phyloP scores from a whole-genome alignment of 179 eudicot genomes.

The Silene coronaria region DNA sequence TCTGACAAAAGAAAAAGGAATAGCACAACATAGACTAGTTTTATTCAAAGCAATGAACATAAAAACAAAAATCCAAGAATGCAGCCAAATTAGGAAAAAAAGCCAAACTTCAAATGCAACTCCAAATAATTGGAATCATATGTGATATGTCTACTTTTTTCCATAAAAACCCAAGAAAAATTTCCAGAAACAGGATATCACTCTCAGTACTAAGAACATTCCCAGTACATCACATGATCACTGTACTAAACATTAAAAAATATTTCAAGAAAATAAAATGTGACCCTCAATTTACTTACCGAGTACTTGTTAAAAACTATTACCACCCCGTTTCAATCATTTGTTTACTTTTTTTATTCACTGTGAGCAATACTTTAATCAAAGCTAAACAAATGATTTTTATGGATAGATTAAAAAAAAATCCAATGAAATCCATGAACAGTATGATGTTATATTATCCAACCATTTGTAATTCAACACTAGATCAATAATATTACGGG shows the following conservation, averaged over 20 bases:
- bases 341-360: too few relatives aligned
- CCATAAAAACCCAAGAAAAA: neutral
- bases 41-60: constrained; percentile 7
- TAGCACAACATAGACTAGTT: constrained; percentile 20
- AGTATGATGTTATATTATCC: too few relatives aligned
- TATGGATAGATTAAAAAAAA: too few relatives aligned
- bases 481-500: neutral
- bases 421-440: too few relatives aligned
- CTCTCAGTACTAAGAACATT: neutral
- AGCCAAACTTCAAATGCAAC: neutral
- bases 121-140: neutral
- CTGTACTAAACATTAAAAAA: neutral
- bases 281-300: too few relatives aligned
- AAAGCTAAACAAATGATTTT: too few relatives aligned
- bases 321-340: too few relatives aligned
- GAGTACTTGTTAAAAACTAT: too few relatives aligned
- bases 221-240: neutral
- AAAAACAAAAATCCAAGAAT: neutral
- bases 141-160: neutral
- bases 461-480: neutral
- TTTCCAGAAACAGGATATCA: neutral
- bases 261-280: neutral
- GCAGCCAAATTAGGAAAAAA: constrained; percentile 7
- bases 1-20: constrained; percentile 13
- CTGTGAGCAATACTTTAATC: too few relatives aligned